Percentiles rank a stretch among this genome's conserved stretches.
Conservation (phyloP, 495 filamentous ascomycete genomes). For the Glarea lozoyensis region DNA sequence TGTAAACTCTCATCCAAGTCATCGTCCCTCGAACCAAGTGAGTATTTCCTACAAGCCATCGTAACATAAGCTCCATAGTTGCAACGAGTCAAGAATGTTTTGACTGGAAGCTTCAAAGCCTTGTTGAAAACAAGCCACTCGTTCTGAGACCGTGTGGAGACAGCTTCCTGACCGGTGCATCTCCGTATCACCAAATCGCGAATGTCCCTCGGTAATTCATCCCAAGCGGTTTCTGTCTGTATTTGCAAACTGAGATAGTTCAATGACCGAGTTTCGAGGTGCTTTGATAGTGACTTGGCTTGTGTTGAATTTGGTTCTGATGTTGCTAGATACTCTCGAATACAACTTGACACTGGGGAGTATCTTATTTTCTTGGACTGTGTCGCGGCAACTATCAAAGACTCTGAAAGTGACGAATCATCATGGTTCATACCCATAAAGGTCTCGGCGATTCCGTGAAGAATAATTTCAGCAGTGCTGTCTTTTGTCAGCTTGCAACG, state of each 20-base stretch:
- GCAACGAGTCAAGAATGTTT: constrained; percentile 7
- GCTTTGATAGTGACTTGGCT: constrained; percentile 4
- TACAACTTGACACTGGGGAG: constrained; percentile 5
- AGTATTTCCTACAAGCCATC: background rate
- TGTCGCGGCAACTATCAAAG: constrained; percentile 33
- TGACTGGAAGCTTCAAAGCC: background rate
- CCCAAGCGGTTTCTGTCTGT: background rate
- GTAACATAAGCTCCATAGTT: constrained; percentile 10
- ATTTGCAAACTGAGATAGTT: background rate
- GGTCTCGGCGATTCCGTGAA: constrained; percentile 43
- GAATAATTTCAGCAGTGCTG: constrained; percentile 40
- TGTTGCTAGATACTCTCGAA: background rate
- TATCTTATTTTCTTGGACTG: constrained; percentile 3
- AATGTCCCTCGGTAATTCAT: background rate
- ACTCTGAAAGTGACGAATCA: constrained; percentile 38
- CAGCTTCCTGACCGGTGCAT: constrained; percentile 1
- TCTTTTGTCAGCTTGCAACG: background rate
- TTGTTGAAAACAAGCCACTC: constrained; percentile 3
- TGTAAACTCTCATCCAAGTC: background rate
- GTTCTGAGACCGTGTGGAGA: background rate
- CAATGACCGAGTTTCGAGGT: constrained; percentile 2
- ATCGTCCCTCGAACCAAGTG: constrained; percentile 1
- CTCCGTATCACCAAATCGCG: constrained; percentile 1
- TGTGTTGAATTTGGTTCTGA: constrained; percentile 1
- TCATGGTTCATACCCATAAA: constrained; percentile 41